These are phyloP conservation scores for Pyrenochaeta sp. DNA, from an alignment of 2,329 filamentous ascomycete species.

Conservation along the genomic window DNA sequence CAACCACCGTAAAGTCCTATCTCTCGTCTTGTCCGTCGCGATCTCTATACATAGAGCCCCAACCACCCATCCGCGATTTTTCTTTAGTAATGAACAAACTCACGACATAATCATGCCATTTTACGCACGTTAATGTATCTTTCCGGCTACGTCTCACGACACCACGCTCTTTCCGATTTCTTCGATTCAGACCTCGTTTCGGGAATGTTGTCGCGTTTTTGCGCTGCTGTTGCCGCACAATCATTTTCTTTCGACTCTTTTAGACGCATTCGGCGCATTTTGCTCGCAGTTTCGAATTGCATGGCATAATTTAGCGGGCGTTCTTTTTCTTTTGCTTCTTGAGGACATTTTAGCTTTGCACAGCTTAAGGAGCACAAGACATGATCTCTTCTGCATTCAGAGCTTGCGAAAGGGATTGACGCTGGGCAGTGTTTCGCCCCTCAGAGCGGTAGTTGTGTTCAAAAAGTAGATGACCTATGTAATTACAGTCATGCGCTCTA, in stretches of 20 bases:
- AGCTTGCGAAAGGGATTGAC: background rate
- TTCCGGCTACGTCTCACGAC: slow-evolving; percentile 28
- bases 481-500: slow-evolving; percentile 26
- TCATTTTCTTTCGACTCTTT: slow-evolving; percentile 14
- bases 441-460: slow-evolving; percentile 20
- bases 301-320: slow-evolving; percentile 47
- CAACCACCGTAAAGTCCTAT: background rate
- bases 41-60: slow-evolving; percentile 1
- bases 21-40: slow-evolving; percentile 2
- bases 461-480: slow-evolving; percentile 24
- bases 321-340: slow-evolving; percentile 16
- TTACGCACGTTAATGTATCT: slow-evolving; percentile 44
- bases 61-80: slow-evolving; percentile 14
- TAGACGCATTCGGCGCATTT: slow-evolving; percentile 15
- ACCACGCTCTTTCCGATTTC: slow-evolving; percentile 29
- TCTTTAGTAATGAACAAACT: slow-evolving; percentile 32
- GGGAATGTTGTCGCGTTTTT: slow-evolving; percentile 25
- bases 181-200: slow-evolving; percentile 19
- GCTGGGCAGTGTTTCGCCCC: background rate
- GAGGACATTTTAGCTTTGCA: slow-evolving; percentile 1
- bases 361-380: background rate
- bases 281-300: slow-evolving; percentile 19
- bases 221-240: slow-evolving; percentile 34
- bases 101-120: slow-evolving; percentile 33
- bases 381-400: background rate